Evolutionary conservation across 192 early-diverging fungal species (phyloP).

Genomic region (Backusella tarrabulga): DNA sequence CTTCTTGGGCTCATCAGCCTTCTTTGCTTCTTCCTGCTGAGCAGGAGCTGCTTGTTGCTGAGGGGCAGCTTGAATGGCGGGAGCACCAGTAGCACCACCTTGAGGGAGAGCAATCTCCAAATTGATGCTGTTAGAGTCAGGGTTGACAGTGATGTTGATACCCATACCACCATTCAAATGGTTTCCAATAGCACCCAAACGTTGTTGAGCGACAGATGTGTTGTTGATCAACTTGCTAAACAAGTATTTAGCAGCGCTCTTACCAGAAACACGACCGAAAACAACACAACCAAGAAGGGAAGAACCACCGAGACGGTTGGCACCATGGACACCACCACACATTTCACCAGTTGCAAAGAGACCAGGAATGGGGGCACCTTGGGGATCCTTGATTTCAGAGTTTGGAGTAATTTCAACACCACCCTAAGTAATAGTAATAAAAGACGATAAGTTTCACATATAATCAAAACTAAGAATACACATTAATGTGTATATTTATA

Average conservation of each 20-base stretch:
- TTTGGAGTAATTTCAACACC: slow-evolving; percentile 80
- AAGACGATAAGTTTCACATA: slow-evolving; percentile 38
- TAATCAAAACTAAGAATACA: neutral
- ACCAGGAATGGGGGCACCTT: slow-evolving; percentile 69
- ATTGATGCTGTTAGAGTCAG: slow-evolving; percentile 42
- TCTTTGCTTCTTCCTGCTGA: slow-evolving; percentile 35
- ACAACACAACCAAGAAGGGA: slow-evolving; percentile 95
- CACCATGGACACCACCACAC: slow-evolving; percentile 94
- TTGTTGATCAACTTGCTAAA: slow-evolving; percentile 42
- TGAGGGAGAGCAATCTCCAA: slow-evolving; percentile 53
- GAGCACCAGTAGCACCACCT: slow-evolving; percentile 20
- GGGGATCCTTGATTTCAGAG: slow-evolving; percentile 55
- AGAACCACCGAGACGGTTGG: slow-evolving; percentile 93
- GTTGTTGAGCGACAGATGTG: slow-evolving; percentile 51
- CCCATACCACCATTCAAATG: slow-evolving; percentile 66
- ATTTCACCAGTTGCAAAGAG: slow-evolving; percentile 92
- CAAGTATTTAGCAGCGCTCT: slow-evolving; percentile 59
- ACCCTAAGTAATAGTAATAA: slow-evolving; percentile 46
- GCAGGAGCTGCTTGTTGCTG: slow-evolving; percentile 32
- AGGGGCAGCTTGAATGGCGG: slow-evolving; percentile 17
- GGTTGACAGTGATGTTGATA: slow-evolving; percentile 60
- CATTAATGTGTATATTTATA: neutral
- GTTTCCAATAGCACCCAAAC: slow-evolving; percentile 64
- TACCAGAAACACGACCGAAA: slow-evolving; percentile 91
- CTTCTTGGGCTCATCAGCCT: slow-evolving; percentile 35